Base-by-base conservation (phyloP, 2,329 filamentous ascomycete genomes). In the Botrytis tulipae region DNA sequence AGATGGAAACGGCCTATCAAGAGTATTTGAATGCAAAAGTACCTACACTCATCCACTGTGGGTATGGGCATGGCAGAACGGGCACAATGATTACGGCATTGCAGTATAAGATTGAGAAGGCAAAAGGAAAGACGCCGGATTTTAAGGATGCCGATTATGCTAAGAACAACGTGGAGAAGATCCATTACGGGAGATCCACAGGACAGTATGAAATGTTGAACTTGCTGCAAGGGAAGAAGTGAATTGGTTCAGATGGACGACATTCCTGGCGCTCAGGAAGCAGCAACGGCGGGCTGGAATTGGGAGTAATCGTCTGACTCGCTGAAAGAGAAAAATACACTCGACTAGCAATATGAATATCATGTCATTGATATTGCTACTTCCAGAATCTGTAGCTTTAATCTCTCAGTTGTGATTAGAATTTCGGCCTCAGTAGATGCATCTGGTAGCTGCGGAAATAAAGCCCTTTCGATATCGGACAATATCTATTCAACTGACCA, bases 1-100 rank as follows among this genome's bases (percentile, higher is more conserved):
- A 48, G 29, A 66, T 66, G 44, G 29, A 48, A 22, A n/a, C 3
- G 63, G 63, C 29, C 4, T 66, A 66, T 18, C 18, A 48, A 32
- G 22, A 44, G 20, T 66, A 66, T 25, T 8, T 35, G 3, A 6
- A n/a, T 9, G 10, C 10, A 7, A 66, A 66, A 29, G 46, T 25
- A 46, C 29, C 32, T 10, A 66, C 63, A 2, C 44, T 66, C 3
- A 12, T 66, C 16, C 46, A 46, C 22, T 66, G 63, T 66, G 63
- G 62, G 1, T 66, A 16, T 35, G 62, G 42, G 20, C 32, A 25
- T 32, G 62, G 62, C 9, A 66, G 62, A 18, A 66, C 42, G 6
- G 62, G 42, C 4, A 66, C 44, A 32, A 66, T 66, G 62, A 66
- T 66, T 25, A 66, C 62, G 9, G 62, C 62, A 18, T 25, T 66